A percentile compares a stretch with the other conserved stretches of the same genome.
phyloP scores from a whole-genome alignment of 2,329 filamentous ascomycete genomes.

The Fusarium compactum region DNA sequence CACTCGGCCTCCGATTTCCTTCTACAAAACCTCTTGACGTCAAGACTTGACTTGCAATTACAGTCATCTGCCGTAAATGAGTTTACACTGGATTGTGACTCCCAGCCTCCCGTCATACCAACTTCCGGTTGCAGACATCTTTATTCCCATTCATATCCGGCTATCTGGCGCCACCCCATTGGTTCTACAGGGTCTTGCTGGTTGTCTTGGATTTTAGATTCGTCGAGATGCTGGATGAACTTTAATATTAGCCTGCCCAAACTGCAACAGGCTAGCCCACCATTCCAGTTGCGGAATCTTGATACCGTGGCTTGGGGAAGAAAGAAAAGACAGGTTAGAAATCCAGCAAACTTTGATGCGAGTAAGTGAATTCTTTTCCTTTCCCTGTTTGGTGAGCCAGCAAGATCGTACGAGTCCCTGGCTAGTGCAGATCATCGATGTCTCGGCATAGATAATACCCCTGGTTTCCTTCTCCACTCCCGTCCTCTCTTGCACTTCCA shows the following conservation, averaged over 20 bases:
- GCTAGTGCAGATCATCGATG: not conserved
- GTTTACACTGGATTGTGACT: not conserved
- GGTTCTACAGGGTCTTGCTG: not conserved
- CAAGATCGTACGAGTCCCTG: not conserved
- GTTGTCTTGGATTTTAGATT: rapidly evolving
- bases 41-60: too few relatives aligned
- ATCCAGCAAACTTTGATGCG: not conserved
- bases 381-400: not conserved
- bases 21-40: too few relatives aligned
- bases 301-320: too few relatives aligned
- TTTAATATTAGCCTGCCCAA: not conserved
- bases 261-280: not conserved
- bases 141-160: not conserved
- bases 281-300: not conserved
- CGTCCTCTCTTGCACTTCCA: rapidly evolving
- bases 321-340: too few relatives aligned
- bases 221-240: not conserved
- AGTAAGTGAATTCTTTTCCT: not conserved
- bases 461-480: rapidly evolving
- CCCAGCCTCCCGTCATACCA: too few relatives aligned
- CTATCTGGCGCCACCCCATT: rapidly evolving
- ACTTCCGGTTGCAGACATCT: not conserved
- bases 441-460: not conserved
- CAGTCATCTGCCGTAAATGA: not conserved
- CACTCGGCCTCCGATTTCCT: too few relatives aligned